Percentiles rank a stretch among this genome's conserved stretches.
Evolutionary conservation across 441 rosid species (phyloP).

Genomic region (Adansonia rubrostipa): DNA sequence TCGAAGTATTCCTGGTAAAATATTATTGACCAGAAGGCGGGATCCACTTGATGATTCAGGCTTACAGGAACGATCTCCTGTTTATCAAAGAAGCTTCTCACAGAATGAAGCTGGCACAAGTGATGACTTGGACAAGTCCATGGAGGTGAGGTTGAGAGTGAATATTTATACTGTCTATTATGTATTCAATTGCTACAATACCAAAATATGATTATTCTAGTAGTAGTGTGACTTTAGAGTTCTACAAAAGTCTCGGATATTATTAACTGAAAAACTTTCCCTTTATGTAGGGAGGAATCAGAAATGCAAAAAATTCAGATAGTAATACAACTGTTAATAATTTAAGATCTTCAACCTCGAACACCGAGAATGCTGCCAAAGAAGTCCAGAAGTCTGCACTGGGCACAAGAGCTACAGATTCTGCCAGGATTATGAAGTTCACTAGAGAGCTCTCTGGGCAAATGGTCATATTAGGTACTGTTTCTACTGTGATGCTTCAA

Average conservation of each 20-base stretch:
- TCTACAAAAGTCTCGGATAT: conserved; percentile 15
- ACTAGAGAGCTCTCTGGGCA: conserved; percentile 73
- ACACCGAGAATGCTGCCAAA: conserved; percentile 47
- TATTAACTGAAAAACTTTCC: conserved; percentile 17
- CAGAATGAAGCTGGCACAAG: conserved; percentile 75
- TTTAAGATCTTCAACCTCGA: conserved; percentile 49
- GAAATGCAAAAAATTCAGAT: conserved; percentile 44
- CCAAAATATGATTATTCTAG: not conserved
- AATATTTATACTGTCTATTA: not conserved
- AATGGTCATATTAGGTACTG: conserved; percentile 75
- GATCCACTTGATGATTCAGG: conserved; percentile 62
- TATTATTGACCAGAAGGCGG: conserved; percentile 71
- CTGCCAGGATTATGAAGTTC: conserved; percentile 85
- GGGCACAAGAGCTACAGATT: conserved; percentile 86
- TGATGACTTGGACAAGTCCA: conserved; percentile 49
- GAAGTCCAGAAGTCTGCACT: conserved; percentile 52
- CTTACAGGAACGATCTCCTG: conserved; percentile 56
- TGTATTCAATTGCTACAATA: not conserved
- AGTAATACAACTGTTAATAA: conserved; percentile 47
- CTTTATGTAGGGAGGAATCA: conserved; percentile 54
- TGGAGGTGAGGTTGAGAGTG: conserved; percentile 47
- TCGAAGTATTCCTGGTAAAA: conserved; percentile 89
- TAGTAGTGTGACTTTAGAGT: not conserved
- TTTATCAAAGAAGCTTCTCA: conserved; percentile 70
- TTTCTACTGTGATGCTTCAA: not conserved